These are phyloP conservation scores for Trypanosoma grayi DNA, from an alignment of 208 protist genomes.

Conservation along the genomic window DNA sequence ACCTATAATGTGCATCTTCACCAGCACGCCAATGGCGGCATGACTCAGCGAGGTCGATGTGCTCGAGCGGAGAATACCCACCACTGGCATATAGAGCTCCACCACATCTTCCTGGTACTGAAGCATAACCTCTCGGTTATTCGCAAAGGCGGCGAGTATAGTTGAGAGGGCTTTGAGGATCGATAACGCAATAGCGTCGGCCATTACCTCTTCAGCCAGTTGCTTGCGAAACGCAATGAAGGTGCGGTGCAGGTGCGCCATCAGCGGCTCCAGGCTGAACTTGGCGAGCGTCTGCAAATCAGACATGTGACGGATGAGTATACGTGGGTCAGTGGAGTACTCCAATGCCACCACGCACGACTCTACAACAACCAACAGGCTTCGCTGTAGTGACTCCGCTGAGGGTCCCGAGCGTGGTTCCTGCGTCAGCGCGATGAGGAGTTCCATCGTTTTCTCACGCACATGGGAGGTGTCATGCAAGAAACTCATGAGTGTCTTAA, in stretches of 20 bases:
- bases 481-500: constrained; percentile 80
- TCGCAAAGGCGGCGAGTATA: constrained; percentile 54
- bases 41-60: constrained; percentile 70
- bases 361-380: constrained; percentile 75
- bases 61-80: constrained; percentile 62
- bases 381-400: constrained; percentile 58
- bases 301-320: constrained; percentile 73
- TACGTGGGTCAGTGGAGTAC: constrained; percentile 73
- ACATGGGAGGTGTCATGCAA: constrained; percentile 66
- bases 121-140: constrained; percentile 63
- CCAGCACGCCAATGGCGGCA: constrained; percentile 75
- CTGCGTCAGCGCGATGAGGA: constrained; percentile 79
- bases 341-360: constrained; percentile 82
- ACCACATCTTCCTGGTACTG: constrained; percentile 81
- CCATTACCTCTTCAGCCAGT: constrained; percentile 48
- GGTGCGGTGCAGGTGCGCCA: constrained; percentile 70
- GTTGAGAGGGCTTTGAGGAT: constrained; percentile 74
- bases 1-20: constrained; percentile 72
- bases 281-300: constrained; percentile 84
- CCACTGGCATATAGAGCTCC: constrained; percentile 70
- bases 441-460: constrained; percentile 77
- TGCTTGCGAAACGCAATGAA: constrained; percentile 80
- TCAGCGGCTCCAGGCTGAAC: constrained; percentile 70
- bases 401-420: constrained; percentile 46
- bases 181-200: constrained; percentile 70